Base-by-base conservation (phyloP, 495 filamentous ascomycete species). In the Parmelia sp. region DNA sequence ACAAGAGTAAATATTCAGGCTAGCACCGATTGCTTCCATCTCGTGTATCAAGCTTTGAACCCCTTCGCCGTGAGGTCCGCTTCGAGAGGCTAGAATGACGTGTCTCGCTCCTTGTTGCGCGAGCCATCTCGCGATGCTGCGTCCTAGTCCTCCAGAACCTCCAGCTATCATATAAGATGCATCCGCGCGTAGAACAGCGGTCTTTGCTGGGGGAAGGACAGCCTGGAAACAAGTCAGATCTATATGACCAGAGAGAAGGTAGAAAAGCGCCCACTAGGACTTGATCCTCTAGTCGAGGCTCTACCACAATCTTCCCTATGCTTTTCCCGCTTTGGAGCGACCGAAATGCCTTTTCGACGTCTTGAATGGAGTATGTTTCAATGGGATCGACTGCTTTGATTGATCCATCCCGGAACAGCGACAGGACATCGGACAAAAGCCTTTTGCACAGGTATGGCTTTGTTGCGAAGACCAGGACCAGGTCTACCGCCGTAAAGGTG, bases 391-490 rank as follows among this genome's bases (percentile, higher is more conserved):
- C 39, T 11, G 15, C 6, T 17, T 12, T 42, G 9, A 42, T 14
- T 77, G 60, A 57, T 27, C 70, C 68, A 1, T 63, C 33, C 21
- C 57, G 62, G 6, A 68, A 11, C 39, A 65, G 27, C 19, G 57
- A 44, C 29, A 68, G 51, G 8, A 55, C 25, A 17, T 23, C 55
- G 10, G 55, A 27, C 29, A 68, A 21, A 3, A 68, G 27, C 8
- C 39, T 42, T 17, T 42, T 6, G 7, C 8, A 3, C 39, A 42
- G 15, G 7, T 11, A 6, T 2, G 39, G 39, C 15, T 17, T 42
- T 17, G 8, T 0, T 57, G 29, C 1, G 35, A 21, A 44, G 64
- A 40, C 21, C 21, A 42, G 11, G 37, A 21, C 33, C 11, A 57
- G 33, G 7, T 62, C 42, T 23, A 64, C 37, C 4, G 31, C 67